Evolutionary conservation across 2,329 filamentous ascomycete genomes (phyloP), one percentile per base, ranked within the genome.

Genomic region (Fusarium sacchari): DNA sequence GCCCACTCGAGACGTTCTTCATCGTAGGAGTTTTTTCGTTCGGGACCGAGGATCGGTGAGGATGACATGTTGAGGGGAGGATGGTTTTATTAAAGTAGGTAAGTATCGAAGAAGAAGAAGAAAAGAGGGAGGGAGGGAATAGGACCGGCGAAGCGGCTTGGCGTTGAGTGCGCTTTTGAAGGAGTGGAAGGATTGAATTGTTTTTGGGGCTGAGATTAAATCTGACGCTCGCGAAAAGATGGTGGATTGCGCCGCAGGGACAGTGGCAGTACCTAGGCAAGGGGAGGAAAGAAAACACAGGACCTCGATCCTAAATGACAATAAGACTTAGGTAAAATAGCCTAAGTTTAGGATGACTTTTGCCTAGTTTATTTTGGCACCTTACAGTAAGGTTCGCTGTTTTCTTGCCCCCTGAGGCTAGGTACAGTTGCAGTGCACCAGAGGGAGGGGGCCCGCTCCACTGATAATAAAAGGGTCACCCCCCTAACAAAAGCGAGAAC

Each of bases 1-100:
- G 64, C 60, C 75, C 76, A 76, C 17, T 75, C 69, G 15, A 77
- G 72, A 39, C 77, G 77, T 70, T 78, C 77, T 30, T 77, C 71
- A 47, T 79, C 77, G 65, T 69, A 79, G n/a, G 59, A 61, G 15
- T 28, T 49, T 47, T 74, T 69, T 6, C 37, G 68, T 40, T 58
- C 55, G 39, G 64, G 67, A 22, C 67, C 67, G 22, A 69, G 66
- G 13, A 64, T 69, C n/a, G 67, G 67, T 34, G 67, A 69, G 17
- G 67, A 52, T 13, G 66, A 70, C 67, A 70, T 70, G 46, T 50
- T 46, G 43, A 6, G 1, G 34, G 9, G 9, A 14, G 30, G 39
- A 40, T 32, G 14, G 44, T 6, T 34, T 6, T 36, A 32, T 49
- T 49, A 50, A 47, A 13, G 28, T 17, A 20, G 32, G n/a, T 32